A percentile compares a stretch with the other conserved stretches of the same genome.
Conservation (phyloP, 2,329 filamentous ascomycete genomes). For the Aspergillus fijiensis region DNA sequence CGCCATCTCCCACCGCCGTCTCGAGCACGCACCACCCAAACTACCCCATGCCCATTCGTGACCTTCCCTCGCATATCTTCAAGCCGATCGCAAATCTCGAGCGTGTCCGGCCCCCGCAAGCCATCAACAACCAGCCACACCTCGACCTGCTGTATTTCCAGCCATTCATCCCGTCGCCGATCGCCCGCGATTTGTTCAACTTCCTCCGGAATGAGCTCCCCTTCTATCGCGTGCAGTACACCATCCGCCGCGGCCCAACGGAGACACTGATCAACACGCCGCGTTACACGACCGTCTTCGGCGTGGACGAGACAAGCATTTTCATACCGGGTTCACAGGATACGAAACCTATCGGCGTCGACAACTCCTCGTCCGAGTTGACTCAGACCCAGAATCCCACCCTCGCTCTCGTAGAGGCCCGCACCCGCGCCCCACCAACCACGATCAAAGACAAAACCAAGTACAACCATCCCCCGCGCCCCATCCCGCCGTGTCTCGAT, state of each 20-base stretch:
- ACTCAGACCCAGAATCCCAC: not conserved
- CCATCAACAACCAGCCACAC: slow-evolving; percentile 67
- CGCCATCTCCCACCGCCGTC: not conserved
- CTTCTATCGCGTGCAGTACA: slow-evolving; percentile 74
- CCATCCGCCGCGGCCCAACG: slow-evolving; percentile 64
- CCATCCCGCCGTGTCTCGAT: slow-evolving; percentile 69
- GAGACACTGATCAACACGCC: slow-evolving; percentile 63
- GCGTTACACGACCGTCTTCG: slow-evolving; percentile 63
- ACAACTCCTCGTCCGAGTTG: too few species aligned
- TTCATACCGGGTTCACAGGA: slow-evolving; percentile 44
- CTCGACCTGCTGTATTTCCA: slow-evolving; percentile 74
- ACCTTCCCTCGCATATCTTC: slow-evolving; percentile 46
- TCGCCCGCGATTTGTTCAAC: slow-evolving; percentile 62
- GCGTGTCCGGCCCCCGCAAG: slow-evolving; percentile 45
- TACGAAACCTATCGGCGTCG: not conserved
- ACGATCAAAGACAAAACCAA: slow-evolving; percentile 36
- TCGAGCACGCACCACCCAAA: slow-evolving; percentile 46
- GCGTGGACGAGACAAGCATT: slow-evolving; percentile 61
- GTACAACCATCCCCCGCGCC: slow-evolving; percentile 64
- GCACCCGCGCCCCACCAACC: slow-evolving; percentile 42
- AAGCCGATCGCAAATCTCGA: slow-evolving; percentile 20
- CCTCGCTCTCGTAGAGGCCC: slow-evolving; percentile 42
- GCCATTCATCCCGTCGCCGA: slow-evolving; percentile 63
- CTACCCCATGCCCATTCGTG: slow-evolving; percentile 55
- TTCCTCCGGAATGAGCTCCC: slow-evolving; percentile 70